Percentiles rank a stretch among this genome's conserved stretches.
Conservation (phyloP, 306 rosid genomes). For the Malus domestica region ASM211411v1 NC_041789.1:25920001-25920500, state of each 20-base stretch:
- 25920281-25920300: background rate
- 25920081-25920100: background rate
- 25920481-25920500: slow-evolving; percentile 65
- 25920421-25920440: slow-evolving; percentile 27
- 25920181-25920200: background rate
- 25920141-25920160: background rate
- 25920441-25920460: slow-evolving; percentile 40
- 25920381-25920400: slow-evolving; percentile 39
- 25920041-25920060: background rate
- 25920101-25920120: background rate
- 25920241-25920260: background rate
- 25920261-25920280: background rate
- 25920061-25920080: background rate
- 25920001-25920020: background rate
- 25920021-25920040: background rate
- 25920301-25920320: background rate
- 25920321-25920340: background rate
- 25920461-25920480: slow-evolving; percentile 48
- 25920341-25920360: slow-evolving; percentile 58
- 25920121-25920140: background rate
- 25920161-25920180: background rate
- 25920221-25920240: background rate
- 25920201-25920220: background rate
- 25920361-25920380: slow-evolving; percentile 69
- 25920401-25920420: slow-evolving; percentile 47